Evolutionary conservation across 352 stramenopile genomes (phyloP).

Genomic region (Phytophthora pini): DNA sequence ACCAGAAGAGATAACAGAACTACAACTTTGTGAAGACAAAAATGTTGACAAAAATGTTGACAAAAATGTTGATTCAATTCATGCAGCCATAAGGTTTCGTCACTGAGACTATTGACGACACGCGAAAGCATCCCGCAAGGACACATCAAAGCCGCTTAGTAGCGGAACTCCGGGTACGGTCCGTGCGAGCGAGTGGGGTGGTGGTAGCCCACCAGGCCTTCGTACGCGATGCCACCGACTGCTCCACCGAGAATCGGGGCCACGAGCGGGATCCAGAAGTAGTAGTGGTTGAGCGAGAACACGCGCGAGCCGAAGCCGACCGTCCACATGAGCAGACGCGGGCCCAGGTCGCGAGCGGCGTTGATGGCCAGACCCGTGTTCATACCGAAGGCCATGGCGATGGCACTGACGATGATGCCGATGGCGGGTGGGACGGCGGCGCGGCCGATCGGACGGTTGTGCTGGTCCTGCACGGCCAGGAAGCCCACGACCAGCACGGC

Average conservation of each 20-base stretch:
- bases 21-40: not conserved
- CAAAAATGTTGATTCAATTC: no score
- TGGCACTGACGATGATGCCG: constrained; percentile 71
- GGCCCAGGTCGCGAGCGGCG: constrained; percentile 71
- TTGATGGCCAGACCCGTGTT: constrained; percentile 84
- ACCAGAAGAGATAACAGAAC: constrained; percentile 21
- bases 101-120: no score
- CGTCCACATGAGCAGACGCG: constrained; percentile 67
- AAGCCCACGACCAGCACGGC: constrained; percentile 70
- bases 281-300: constrained; percentile 70
- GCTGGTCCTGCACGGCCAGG: constrained; percentile 72
- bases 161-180: constrained; percentile 32
- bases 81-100: no score
- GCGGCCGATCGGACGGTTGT: constrained; percentile 74
- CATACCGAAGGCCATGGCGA: constrained; percentile 80
- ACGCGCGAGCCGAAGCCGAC: constrained; percentile 72
- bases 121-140: no score
- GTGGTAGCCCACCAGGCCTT: constrained; percentile 59
- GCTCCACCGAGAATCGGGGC: constrained; percentile 67
- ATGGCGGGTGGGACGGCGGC: constrained; percentile 77
- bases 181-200: constrained; percentile 45
- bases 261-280: constrained; percentile 76
- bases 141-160: not conserved
- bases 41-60: not conserved
- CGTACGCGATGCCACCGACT: constrained; percentile 64